Percentiles rank a stretch among this genome's conserved stretches.
Conservation (phyloP, 148 eudicot genomes). For the Nyssa sinensis region DNA sequence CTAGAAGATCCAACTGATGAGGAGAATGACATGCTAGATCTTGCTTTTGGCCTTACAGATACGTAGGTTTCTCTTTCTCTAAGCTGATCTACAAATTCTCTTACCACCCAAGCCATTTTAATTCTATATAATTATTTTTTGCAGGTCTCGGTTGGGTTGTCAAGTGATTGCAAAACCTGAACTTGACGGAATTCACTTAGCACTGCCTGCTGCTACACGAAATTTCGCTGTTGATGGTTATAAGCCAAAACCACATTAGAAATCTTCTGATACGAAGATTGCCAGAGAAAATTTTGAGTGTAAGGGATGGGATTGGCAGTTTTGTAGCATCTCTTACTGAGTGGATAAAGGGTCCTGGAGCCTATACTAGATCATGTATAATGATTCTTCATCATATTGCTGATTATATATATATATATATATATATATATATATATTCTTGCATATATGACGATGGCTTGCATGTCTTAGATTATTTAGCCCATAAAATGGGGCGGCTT, state of each 20-base stretch:
- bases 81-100: not conserved
- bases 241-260: constrained; percentile 57
- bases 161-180: constrained; percentile 85
- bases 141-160: constrained; percentile 96
- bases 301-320: not conserved
- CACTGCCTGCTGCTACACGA: constrained; percentile 87
- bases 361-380: not conserved
- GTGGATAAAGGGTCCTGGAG: not conserved
- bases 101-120: not conserved
- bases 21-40: constrained; percentile 98
- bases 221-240: constrained; percentile 97
- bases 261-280: not conserved
- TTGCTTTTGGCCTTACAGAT: constrained; percentile 93
- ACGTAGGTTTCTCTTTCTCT: constrained; percentile 46
- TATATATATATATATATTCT: too few species aligned
- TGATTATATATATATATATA: not conserved
- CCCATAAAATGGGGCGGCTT: not conserved
- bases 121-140: not conserved
- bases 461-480: not conserved
- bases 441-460: not conserved
- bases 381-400: not conserved
- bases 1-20: constrained; percentile 87
- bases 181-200: constrained; percentile 83
- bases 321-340: constrained; percentile 11
- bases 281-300: not conserved